phyloP scores from a whole-genome alignment of 352 stramenopile species.

The Pseudoperonospora humuli region DNA sequence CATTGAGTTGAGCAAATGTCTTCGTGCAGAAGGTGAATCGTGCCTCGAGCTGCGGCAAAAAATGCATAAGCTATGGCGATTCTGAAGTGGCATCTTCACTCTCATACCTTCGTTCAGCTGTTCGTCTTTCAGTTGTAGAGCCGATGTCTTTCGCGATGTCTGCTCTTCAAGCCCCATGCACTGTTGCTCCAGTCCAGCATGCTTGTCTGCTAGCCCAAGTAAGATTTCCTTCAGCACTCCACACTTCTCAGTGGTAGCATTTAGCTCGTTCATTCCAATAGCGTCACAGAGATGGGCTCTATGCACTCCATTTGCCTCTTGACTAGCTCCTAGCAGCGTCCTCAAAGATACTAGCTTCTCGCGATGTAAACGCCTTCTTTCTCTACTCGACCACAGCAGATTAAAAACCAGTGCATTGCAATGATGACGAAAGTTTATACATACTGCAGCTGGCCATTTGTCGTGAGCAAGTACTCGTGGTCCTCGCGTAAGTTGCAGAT shows the following conservation, averaged over 20 bases:
- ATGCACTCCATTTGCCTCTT: conserved; percentile 1
- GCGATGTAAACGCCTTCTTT: conserved; percentile 14
- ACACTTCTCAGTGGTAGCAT: conserved; percentile 25
- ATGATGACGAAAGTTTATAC: no score
- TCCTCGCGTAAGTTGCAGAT: conserved; percentile 25
- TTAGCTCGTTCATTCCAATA: conserved; percentile 17
- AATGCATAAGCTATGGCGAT: conserved; percentile 1
- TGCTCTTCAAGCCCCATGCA: conserved; percentile 26
- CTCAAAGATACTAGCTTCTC: conserved; percentile 19
- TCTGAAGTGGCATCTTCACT: background rate
- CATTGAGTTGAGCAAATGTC: conserved; percentile 24
- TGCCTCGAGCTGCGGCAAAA: conserved; percentile 11
- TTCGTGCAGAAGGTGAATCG: conserved; percentile 16
- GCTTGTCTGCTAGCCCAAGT: conserved; percentile 17
- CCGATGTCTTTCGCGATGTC: background rate
- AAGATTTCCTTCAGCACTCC: conserved; percentile 20
- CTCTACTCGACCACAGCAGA: conserved; percentile 5
- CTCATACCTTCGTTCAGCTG: conserved; percentile 20
- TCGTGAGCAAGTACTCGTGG: conserved; percentile 33
- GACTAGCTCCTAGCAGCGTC: conserved; percentile 3
- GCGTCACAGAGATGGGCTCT: conserved; percentile 2
- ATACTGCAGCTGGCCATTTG: conserved; percentile 35
- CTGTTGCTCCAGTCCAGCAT: conserved; percentile 13
- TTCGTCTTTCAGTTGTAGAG: conserved; percentile 12
- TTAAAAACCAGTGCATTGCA: background rate